Base-by-base conservation (phyloP, 2,329 filamentous ascomycete genomes). In the Chalaropsis ovoidea region DNA sequence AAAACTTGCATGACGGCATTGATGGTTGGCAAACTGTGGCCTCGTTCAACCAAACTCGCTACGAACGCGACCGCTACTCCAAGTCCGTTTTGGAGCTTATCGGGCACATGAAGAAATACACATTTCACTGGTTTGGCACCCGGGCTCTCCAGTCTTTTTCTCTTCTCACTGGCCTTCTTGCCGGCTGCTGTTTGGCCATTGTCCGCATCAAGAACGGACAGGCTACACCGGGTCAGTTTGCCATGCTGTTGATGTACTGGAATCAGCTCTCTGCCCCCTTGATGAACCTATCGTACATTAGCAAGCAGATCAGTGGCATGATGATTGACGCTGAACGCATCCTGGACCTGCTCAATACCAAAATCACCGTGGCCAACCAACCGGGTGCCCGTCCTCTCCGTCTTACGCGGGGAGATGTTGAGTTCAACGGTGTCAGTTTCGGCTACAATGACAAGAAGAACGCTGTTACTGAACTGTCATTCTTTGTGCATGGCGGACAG, bases 171-270 rank as follows among this genome's bases (percentile, higher is more conserved):
- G 87, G 88, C 66, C 81, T 90, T 49, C 78, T 88, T 15, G 86
- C 86, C 2, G 82, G 82, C 43, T 78, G 81, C 1, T 82, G 83
- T 70, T 70, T 85, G 49, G 82, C 82, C 1, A 81, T 85, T 0
- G 87, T 85, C 72, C 86, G 88, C 68, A 85, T 90, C 64, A 85
- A 80, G 1, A 79, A 78, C n/a, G 81, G 80, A 1, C 74, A 80
- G 63, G 81, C 82, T 3, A 82, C 82, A 4, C 77, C 87, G 11
- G 87, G 87, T 65, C 80, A 87, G 69, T 89, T 90, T 70, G 84
- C 88, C 65, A 83, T 86, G 75, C 77, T 90, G 17, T 75, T 90
- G 67, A 86, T 86, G 64, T 90, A 90, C 73, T 89, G 89, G 86
- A 81, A 82, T 19, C 87, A 90, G 71, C 78, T 90, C 45, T 86